phyloP scores from a whole-genome alignment of 2,329 filamentous ascomycete species.

The Trichoderma gracile region DNA sequence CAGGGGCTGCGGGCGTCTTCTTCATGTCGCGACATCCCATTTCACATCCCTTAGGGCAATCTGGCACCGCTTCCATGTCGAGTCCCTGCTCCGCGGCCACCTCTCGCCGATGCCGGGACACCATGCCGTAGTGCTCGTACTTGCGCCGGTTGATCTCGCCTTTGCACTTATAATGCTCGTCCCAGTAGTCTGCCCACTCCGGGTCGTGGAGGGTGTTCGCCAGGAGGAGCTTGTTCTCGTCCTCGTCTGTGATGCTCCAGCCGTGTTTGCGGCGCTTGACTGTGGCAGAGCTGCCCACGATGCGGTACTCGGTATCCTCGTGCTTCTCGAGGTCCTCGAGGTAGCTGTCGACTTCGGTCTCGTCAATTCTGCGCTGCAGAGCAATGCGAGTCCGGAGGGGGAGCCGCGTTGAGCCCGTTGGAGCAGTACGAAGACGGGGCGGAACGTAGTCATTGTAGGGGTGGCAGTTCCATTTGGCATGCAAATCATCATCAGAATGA shows the following conservation, averaged over 20 bases:
- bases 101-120: constrained; percentile 31
- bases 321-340: constrained; percentile 22
- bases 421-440: not conserved
- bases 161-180: constrained; percentile 30
- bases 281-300: constrained; percentile 28
- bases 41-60: constrained; percentile 23
- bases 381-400: constrained; percentile 16
- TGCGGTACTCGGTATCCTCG: constrained; percentile 22
- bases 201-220: constrained; percentile 30
- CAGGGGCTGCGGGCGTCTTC: not conserved
- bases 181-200: constrained; percentile 31
- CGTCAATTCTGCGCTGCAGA: constrained; percentile 22
- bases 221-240: constrained; percentile 30
- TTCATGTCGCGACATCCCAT: constrained; percentile 27
- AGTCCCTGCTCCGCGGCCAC: constrained; percentile 22
- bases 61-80: constrained; percentile 8
- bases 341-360: constrained; percentile 22
- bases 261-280: constrained; percentile 28
- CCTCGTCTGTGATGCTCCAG: constrained; percentile 27
- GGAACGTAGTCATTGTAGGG: constrained; percentile 25
- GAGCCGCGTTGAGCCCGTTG: not conserved
- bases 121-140: constrained; percentile 32
- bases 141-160: constrained; percentile 31
- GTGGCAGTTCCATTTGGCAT: not conserved
- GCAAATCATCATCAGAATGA: not conserved